Percentiles rank a stretch among this genome's conserved stretches.
Conservation (phyloP, 1,139 yeast genomes). For the Geotrichum klebahnii region DNA sequence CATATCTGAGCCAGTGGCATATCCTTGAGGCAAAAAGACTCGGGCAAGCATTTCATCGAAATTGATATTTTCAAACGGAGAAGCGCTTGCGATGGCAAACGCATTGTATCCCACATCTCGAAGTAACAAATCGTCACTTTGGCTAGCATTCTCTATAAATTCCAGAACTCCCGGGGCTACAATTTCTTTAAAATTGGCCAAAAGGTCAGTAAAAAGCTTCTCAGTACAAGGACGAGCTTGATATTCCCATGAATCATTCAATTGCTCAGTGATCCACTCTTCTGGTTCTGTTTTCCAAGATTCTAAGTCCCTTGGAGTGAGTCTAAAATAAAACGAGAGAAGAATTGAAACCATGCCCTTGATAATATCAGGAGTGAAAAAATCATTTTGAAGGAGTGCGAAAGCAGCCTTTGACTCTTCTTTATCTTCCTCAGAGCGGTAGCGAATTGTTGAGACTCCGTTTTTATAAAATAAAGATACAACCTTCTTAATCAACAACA, state of each 20-base stretch:
- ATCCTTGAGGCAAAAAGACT: conserved; percentile 65
- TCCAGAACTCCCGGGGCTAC: conserved; percentile 58
- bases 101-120: conserved; percentile 79
- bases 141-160: conserved; percentile 55
- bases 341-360: conserved; percentile 60
- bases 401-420: conserved; percentile 59
- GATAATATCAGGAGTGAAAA: conserved; percentile 57
- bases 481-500: conserved; percentile 60
- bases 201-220: conserved; percentile 71
- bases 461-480: conserved; percentile 59
- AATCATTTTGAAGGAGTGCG: conserved; percentile 47
- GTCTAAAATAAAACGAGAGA: conserved; percentile 65
- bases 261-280: conserved; percentile 84
- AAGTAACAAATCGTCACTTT: conserved; percentile 51
- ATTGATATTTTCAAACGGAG: conserved; percentile 60
- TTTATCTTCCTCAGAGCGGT: conserved; percentile 51
- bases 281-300: conserved; percentile 84
- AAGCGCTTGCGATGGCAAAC: conserved; percentile 69
- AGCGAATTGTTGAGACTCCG: conserved; percentile 64
- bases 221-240: conserved; percentile 88
- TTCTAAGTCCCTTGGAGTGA: conserved; percentile 72
- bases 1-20: conserved; percentile 23
- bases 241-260: conserved; percentile 73
- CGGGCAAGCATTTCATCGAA: conserved; percentile 57
- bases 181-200: conserved; percentile 58